Evolutionary conservation across 345 rosid species (phyloP), one percentile per base, ranked within the genome.

Genomic region (Cardamine chenopodiifolia): DNA sequence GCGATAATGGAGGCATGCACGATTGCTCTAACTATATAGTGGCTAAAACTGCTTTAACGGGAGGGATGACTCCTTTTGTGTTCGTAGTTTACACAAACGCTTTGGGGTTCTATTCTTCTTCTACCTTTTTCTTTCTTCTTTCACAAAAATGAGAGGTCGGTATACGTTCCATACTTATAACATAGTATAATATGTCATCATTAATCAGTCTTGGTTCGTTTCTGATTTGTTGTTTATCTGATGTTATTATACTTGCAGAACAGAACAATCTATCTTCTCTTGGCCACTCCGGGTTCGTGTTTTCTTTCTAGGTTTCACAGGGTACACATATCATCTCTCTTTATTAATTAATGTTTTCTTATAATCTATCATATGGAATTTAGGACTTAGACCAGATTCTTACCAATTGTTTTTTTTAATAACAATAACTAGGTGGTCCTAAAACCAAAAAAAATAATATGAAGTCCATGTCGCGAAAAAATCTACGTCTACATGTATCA

Each of bases 41-140:
- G 86, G 88, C 90, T 0, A 89, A 87, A 75, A 83, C 90, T 1
- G 86, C 81, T 32, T 68, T 92, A 62, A 75, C 85, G 6, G 75
- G 81, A 59, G 96, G 98, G n/a, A 66, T 86, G 85, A 92, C 90
- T 60, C 96, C 92, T 66, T 92, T 84, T 61, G 93, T 92, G 39
- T 92, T 92, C 78, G 85, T 86, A 19, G 86, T 83, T 8, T 87
- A 89, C 55, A 86, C 91, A 3, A 90, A 90, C 50, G 90, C 83
- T 22, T 66, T 89, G 9, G 85, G 83, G 72, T 80, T 80, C 91
- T 52, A 15, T 83, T 52, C 64, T 87, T 76, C 89, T 89, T 50
- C 78, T 92, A 37, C 98, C 93, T 60, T 85, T 57, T 40, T 82
- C 95, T 44, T 86, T 83, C 76, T 62, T 90, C 31, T 89, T 78